Evolutionary conservation across 2,329 filamentous ascomycete species (phyloP), one percentile per base, ranked within the genome.

Genomic region (Didymosphaeria variabile): DNA sequence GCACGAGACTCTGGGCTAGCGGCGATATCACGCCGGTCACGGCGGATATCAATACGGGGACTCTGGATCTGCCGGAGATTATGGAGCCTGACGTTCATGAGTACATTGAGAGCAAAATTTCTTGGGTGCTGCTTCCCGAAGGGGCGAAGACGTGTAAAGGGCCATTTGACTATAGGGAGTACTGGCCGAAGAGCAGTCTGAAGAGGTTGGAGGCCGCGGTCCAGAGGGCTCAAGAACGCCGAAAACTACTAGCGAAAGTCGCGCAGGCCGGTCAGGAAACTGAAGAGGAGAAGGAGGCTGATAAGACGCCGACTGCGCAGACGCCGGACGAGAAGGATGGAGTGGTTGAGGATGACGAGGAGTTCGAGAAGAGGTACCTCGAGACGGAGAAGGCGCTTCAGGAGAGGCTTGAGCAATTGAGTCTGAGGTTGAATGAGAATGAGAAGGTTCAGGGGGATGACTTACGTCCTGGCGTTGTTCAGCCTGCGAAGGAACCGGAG

Each of bases 61-160:
- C 70, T 1, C 49, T 77, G 19, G 74, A 77, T 58, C 64, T 67
- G 12, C 72, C 74, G 0, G 55, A 58, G 1, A 53, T 74, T 12
- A 72, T 77, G 69, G 70, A 72, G 53, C 74, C 74, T 0, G 74
- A 77, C 58, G 7, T 72, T 21, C 74, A 77, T 53, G 55, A 60
- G 1, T 76, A 63, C 54, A 61, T 72, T 2, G 72, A 70, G 40
- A 71, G 64, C 49, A 76, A 75, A 44, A n/a, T 77, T 5, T 65
- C 66, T 0, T 77, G 74, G 73, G 47, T 77, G 2, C n/a, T 7
- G 4, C 55, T 77, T 13, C 73, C 74, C 0, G 60, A 67, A 3
- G 68, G 60, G 2, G 68, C 73, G 9, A 70, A 62, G 56, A 67
- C 66, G 4, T 50, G 57, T 5, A 50, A 44, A 29, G 62, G 60